Conservation (phyloP, 768 basidiomycete genomes). For the Hypholoma sublateritium region DNA sequence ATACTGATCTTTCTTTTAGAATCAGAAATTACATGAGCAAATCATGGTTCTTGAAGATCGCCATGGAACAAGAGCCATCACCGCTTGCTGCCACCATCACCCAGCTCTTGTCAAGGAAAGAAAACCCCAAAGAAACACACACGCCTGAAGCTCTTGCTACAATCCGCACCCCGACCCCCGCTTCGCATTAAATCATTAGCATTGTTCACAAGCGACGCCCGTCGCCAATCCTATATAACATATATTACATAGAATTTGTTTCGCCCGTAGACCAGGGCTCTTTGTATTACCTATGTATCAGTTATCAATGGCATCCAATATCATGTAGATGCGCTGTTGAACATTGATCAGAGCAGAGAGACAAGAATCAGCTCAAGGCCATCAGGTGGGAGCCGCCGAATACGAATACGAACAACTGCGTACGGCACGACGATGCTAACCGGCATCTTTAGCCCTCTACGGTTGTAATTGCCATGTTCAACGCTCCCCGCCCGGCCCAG, state of each 20-base stretch:
- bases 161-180: not conserved
- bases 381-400: slow-evolving; percentile 1
- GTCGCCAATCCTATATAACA: slow-evolving; percentile 2
- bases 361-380: not conserved
- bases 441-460: not conserved
- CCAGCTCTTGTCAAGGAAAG: slow-evolving; percentile 22
- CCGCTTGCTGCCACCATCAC: slow-evolving; percentile 49
- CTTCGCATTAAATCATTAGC: slow-evolving; percentile 1
- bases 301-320: slow-evolving; percentile 1
- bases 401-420: not conserved
- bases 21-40: slow-evolving; percentile 96
- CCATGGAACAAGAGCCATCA: slow-evolving; percentile 53
- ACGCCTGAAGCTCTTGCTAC: not conserved
- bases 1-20: slow-evolving; percentile 34
- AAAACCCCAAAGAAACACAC: slow-evolving; percentile 1
- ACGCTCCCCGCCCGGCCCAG: slow-evolving; percentile 75
- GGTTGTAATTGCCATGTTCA: slow-evolving; percentile 65
- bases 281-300: slow-evolving; percentile 5
- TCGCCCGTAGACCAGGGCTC: not conserved
- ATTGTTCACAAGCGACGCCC: not conserved
- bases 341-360: not conserved
- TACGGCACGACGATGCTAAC: not conserved
- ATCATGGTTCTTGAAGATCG: slow-evolving; percentile 82
- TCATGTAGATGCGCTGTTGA: not conserved
- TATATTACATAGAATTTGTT: not conserved